Percentiles rank a stretch among this genome's conserved stretches.
Conservation (phyloP, 2,329 filamentous ascomycete species). For the Allantophomopsis cytisporea region DNA sequence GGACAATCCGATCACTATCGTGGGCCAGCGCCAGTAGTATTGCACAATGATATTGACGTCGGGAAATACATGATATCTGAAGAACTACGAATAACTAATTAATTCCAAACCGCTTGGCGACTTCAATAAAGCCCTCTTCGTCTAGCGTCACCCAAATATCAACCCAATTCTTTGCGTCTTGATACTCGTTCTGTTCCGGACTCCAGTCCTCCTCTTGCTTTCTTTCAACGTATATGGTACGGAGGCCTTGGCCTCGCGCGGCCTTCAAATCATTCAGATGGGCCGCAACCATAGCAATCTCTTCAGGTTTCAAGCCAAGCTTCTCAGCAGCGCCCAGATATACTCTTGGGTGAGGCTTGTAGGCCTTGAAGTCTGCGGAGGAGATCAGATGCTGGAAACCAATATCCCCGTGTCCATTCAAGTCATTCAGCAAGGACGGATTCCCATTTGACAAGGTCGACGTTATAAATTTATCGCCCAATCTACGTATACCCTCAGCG, state of each 20-base stretch:
- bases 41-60: too few relatives aligned
- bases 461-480: slow-evolving; percentile 40
- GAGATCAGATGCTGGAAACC: slow-evolving; percentile 50
- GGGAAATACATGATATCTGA: too few relatives aligned
- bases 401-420: slow-evolving; percentile 42
- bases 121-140: slow-evolving; percentile 36
- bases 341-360: slow-evolving; percentile 57
- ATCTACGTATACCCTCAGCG: slow-evolving; percentile 34
- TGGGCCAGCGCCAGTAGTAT: too few relatives aligned
- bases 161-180: slow-evolving; percentile 43
- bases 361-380: slow-evolving; percentile 57
- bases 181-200: slow-evolving; percentile 32
- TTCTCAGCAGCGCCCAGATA: slow-evolving; percentile 54
- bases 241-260: slow-evolving; percentile 49
- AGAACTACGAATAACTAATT: background rate
- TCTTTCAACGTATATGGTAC: slow-evolving; percentile 64
- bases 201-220: slow-evolving; percentile 49
- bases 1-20: too few relatives aligned
- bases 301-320: slow-evolving; percentile 31
- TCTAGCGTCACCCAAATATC: slow-evolving; percentile 44
- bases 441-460: slow-evolving; percentile 69
- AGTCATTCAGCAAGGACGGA: slow-evolving; percentile 47
- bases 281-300: slow-evolving; percentile 68
- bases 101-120: slow-evolving; percentile 32
- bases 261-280: slow-evolving; percentile 57